Evolutionary conservation across 305 asterid species (phyloP), one percentile per base, ranked within the genome.

Genomic region (Rubia tinctorum): DNA sequence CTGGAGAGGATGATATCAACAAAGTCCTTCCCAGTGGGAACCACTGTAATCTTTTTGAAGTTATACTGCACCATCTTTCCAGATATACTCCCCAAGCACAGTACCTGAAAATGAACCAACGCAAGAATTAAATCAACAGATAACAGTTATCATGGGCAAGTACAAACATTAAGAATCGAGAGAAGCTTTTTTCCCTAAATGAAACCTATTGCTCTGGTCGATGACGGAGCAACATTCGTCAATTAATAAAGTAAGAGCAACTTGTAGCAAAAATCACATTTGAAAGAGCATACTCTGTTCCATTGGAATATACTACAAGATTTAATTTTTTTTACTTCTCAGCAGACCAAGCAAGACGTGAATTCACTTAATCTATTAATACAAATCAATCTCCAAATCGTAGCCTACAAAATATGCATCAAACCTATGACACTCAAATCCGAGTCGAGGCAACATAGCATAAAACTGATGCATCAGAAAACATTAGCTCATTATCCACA

Each of bases 1-100:
- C 98, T 95, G 1, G 99, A 94, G 44, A 94, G 90, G 72, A 94
- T 90, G 72, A 94, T 92, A 80, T 94, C 98, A 2, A 94, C 80
- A 30, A 94, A 94, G 74, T 89, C 98, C 84, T 92, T 94, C 80
- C 99, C 99, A 2, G 82, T 84, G 45, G 97, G 97, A 20, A 91
- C 97, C 34, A 92, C 91, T 0, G 98, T 94, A 40, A 94, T 91
- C 90, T 83, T 92, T 79, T 94, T 94, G 83, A 94, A 94, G 82
- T 94, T 94, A 80, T 94, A 94, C 79, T 90, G 96, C 88, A 94
- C 99, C 99, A 94, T 91, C 8, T 74, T 77, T 82, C 69, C 78
- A 22, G 43, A 65, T 73, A 72, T 61, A 51, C 53, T 68, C 68
- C 39, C 63, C 71, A 43, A 68, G 72, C 75, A 65, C 75, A 25